Conservation (phyloP, 1,139 yeast species). For the Suhomyces guaymorum region DNA sequence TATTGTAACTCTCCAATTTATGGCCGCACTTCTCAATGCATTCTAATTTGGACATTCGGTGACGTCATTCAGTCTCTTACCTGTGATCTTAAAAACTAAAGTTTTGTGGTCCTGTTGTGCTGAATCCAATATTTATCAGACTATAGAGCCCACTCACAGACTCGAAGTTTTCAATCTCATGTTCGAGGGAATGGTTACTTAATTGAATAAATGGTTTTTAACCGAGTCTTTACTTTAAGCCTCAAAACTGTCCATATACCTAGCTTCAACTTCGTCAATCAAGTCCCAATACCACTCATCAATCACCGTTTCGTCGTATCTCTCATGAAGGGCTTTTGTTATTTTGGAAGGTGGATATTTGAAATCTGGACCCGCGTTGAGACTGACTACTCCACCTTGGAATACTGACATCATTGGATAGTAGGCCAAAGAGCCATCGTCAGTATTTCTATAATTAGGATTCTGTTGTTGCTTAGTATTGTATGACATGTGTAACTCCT, state of each 20-base stretch:
- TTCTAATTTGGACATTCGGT: no score
- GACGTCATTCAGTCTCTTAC: no score
- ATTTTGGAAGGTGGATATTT: constrained; percentile 42
- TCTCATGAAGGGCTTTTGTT: constrained; percentile 53
- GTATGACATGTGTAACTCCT: constrained; percentile 24
- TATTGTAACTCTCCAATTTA: no score
- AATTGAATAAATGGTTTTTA: no score
- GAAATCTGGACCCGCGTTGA: constrained; percentile 73
- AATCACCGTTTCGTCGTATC: constrained; percentile 70
- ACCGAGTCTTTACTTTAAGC: background rate
- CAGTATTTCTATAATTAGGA: constrained; percentile 51
- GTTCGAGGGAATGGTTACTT: no score
- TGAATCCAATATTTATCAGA: no score
- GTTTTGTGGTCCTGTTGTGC: no score
- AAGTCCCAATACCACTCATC: constrained; percentile 85
- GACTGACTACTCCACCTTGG: constrained; percentile 71
- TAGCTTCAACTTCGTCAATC: constrained; percentile 80
- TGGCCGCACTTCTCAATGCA: no score
- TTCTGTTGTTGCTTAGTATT: constrained; percentile 51
- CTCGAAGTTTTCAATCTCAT: no score
- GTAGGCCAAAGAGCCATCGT: constrained; percentile 87
- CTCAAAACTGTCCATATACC: constrained; percentile 51
- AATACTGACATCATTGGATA: constrained; percentile 88
- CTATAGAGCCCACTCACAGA: no score
- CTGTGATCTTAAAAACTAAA: no score